Conservation (phyloP, 139 green algal species). For the Micractinium sp. region DNA sequence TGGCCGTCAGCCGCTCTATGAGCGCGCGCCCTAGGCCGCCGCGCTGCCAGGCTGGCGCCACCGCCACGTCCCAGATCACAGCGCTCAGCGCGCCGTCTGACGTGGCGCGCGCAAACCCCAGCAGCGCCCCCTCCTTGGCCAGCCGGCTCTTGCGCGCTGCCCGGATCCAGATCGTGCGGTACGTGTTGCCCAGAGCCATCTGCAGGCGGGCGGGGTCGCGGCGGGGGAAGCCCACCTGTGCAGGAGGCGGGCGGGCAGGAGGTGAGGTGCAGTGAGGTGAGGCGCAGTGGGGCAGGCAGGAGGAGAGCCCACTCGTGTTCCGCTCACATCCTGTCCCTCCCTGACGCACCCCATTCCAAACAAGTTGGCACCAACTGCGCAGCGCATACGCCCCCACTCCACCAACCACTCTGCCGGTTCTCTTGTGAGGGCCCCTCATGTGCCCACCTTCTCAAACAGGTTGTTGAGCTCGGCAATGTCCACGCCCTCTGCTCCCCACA, state of each 20-base stretch:
- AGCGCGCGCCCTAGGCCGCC: slow-evolving; percentile 76
- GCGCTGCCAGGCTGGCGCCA: slow-evolving; percentile 83
- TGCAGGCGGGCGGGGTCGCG: slow-evolving; percentile 74
- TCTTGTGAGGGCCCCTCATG: too few relatives aligned
- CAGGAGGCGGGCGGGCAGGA: background rate
- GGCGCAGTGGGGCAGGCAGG: background rate
- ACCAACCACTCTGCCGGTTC: too few relatives aligned
- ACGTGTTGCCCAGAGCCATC: slow-evolving; percentile 79
- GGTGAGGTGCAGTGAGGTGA: too few relatives aligned
- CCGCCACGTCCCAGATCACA: slow-evolving; percentile 92
- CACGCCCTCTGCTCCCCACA: slow-evolving; percentile 67
- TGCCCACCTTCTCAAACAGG: slow-evolving; percentile 85
- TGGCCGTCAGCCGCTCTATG: slow-evolving; percentile 80
- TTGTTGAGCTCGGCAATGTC: slow-evolving; percentile 82
- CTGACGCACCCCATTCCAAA: too few relatives aligned
- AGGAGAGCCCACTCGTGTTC: too few relatives aligned
- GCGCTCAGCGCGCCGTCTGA: slow-evolving; percentile 78
- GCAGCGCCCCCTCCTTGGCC: slow-evolving; percentile 60
- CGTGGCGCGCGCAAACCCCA: slow-evolving; percentile 89
- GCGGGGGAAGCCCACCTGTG: slow-evolving; percentile 83
- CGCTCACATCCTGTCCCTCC: too few relatives aligned
- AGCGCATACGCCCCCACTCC: too few relatives aligned
- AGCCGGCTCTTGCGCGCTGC: slow-evolving; percentile 56
- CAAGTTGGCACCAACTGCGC: too few relatives aligned
- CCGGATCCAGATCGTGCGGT: slow-evolving; percentile 75